Evolutionary conservation across 257 asterid species (phyloP), one percentile per base, ranked within the genome.

Genomic region (Orobanche coerulescens): DNA sequence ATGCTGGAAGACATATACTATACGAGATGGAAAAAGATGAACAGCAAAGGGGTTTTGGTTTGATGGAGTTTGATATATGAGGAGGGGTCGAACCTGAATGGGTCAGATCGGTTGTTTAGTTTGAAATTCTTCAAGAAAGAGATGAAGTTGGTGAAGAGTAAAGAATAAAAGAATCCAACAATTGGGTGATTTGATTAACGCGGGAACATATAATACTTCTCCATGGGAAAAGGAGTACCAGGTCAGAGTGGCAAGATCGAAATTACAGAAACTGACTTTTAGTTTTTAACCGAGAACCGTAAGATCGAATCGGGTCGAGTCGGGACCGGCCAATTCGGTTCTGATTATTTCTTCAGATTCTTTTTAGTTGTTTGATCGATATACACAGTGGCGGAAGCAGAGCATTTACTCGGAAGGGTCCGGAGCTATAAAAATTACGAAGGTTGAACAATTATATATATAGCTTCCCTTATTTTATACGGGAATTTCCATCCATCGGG

Each of bases 101-200:
- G 68, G 74, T 68, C 67, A 47, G 75, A n/a, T 0, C n/a, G 77
- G 64, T 70, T 23, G 72, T 53, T 61, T n/a, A n/a, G n/a, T n/a
- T n/a, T n/a, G n/a, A 63, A 71, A 47, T 49, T 36, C 44, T 13
- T 53, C 79, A 80, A 72, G 83, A 44, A 77, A 74, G 81, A 77
- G 79, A 69, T 74, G 82, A 72, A 81, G 82, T 78, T 39, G 72
- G 44, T 65, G 64, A 58, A 44, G 81, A 78, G 81, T 64, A 81
- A 81, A 68, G 84, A 62, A 76, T 73, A 73, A 66, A 47, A 57
- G 63, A 64, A 70, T 57, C 69, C 58, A 58, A 30, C 15, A 14
- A 14, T 4, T 28, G 50, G 19, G 1, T 47, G 15, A 18, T 51
- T 37, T 73, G 52, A 62, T 62, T 56, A 47, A 56, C 78, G 78